A percentile compares a stretch with the other conserved stretches of the same genome.
Conservation (phyloP, 2,329 filamentous ascomycete genomes). For the Colletotrichum trifolii region DNA sequence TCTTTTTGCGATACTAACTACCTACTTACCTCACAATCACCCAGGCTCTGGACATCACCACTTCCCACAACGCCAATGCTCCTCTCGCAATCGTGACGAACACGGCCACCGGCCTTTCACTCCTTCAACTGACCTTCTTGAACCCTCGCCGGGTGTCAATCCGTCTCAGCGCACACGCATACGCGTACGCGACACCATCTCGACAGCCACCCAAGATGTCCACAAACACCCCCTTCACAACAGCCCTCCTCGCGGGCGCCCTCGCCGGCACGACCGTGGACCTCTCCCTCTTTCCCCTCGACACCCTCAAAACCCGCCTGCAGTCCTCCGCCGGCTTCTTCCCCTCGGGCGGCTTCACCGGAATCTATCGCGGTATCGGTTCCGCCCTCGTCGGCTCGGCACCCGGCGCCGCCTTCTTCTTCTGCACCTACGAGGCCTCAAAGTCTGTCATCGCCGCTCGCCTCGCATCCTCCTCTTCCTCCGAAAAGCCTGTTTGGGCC, state of each 20-base stretch:
- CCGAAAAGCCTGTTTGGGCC: constrained; percentile 37
- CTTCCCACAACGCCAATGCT: neutral
- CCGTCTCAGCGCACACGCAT: neutral
- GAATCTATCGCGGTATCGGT: constrained; percentile 93
- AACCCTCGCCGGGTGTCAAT: neutral
- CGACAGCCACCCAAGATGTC: constrained; percentile 19
- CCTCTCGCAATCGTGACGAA: constrained; percentile 3
- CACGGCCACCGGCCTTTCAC: constrained; percentile 3
- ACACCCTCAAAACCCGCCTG: constrained; percentile 97
- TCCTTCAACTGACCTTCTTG: neutral
- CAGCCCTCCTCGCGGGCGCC: constrained; percentile 81
- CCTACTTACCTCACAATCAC: neutral
- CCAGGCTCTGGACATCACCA: neutral
- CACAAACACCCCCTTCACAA: constrained; percentile 59
- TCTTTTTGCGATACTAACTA: neutral
- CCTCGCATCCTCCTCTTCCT: constrained; percentile 40
- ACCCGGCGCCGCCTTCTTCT: constrained; percentile 95
- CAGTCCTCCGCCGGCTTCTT: constrained; percentile 85
- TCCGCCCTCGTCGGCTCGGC: constrained; percentile 91
- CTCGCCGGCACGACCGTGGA: constrained; percentile 96
- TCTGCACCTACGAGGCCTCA: constrained; percentile 88
- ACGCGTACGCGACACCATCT: neutral
- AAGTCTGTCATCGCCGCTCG: constrained; percentile 64
- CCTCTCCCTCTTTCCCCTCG: constrained; percentile 95
- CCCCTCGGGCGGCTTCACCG: constrained; percentile 85